Conservation (phyloP, 352 stramenopile genomes). For the Phytophthora boehmeriae region DNA sequence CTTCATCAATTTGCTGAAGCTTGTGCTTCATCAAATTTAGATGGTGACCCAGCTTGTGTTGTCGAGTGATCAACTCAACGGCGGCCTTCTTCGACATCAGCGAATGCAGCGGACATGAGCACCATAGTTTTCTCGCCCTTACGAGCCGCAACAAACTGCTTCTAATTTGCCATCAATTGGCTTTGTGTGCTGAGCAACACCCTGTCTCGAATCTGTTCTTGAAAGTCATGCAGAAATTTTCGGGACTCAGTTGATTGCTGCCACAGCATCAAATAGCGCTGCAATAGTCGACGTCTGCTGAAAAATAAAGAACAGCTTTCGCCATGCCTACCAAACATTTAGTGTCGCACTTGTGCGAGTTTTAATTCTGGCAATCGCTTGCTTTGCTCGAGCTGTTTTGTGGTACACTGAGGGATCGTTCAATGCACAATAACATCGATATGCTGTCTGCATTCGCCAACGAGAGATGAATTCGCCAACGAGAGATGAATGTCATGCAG, state of each 20-base stretch:
- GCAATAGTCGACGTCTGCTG: conserved; percentile 25
- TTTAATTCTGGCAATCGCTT: conserved; percentile 13
- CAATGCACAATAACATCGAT: conserved; percentile 22
- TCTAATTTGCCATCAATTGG: conserved; percentile 26
- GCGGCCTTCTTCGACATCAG: conserved; percentile 27
- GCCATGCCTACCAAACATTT: conserved; percentile 41
- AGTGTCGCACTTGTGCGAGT: conserved; percentile 12
- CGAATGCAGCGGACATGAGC: conserved; percentile 35
- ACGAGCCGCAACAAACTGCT: conserved; percentile 28
- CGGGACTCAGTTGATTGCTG: conserved; percentile 6
- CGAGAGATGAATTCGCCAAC: conserved; percentile 39
- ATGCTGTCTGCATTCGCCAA: conserved; percentile 28
- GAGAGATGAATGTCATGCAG: no score
- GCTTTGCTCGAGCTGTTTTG: conserved; percentile 10
- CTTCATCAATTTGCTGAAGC: no score
- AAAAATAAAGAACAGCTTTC: conserved; percentile 38
- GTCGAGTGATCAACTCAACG: conserved; percentile 1
- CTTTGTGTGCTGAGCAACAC: conserved; percentile 13
- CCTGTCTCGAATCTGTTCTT: conserved; percentile 28
- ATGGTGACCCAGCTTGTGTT: conserved; percentile 34
- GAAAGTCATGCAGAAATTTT: conserved; percentile 23
- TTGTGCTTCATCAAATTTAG: conserved; percentile 46
- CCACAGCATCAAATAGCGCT: conserved; percentile 35
- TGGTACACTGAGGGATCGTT: conserved; percentile 3
- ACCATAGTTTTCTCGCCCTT: conserved; percentile 40